Percentiles rank a stretch among this genome's conserved stretches.
Evolutionary conservation across 139 green algal genomes (phyloP).

Genomic region (Chlamydomonas sp.): DNA sequence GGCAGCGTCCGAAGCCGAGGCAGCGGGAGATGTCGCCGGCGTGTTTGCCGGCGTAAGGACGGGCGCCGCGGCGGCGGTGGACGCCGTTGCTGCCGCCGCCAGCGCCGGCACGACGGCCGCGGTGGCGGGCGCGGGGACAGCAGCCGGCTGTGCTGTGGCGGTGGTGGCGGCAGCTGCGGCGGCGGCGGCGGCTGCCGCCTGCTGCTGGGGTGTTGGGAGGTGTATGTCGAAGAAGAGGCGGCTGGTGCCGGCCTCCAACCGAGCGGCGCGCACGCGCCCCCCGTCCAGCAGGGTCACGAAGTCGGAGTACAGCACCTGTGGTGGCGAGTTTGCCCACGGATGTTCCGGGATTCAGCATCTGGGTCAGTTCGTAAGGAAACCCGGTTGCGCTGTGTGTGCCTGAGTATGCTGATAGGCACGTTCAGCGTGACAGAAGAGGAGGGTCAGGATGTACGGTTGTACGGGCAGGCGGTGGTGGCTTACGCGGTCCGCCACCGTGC

Average conservation of each 20-base stretch:
- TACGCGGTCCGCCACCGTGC: no score
- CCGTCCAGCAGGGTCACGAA: slow-evolving; percentile 75
- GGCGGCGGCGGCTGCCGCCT: not conserved
- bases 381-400: no score
- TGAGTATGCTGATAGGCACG: no score
- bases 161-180: not conserved
- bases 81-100: not conserved
- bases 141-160: not conserved
- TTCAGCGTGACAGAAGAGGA: no score
- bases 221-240: slow-evolving; percentile 78
- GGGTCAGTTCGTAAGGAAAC: not conserved
- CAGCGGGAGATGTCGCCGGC: not conserved
- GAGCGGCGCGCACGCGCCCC: slow-evolving; percentile 63
- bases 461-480: no score
- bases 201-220: not conserved
- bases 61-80: not conserved
- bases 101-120: not conserved
- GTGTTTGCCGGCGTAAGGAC: not conserved
- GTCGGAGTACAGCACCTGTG: slow-evolving; percentile 75
- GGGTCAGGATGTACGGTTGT: no score
- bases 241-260: slow-evolving; percentile 72
- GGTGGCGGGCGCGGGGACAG: not conserved
- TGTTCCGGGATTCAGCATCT: not conserved
- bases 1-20: not conserved
- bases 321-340: not conserved